These are phyloP conservation scores for Gamarada debralockiae DNA, from an alignment of 495 filamentous ascomycete genomes.

Conservation along the genomic window DNA sequence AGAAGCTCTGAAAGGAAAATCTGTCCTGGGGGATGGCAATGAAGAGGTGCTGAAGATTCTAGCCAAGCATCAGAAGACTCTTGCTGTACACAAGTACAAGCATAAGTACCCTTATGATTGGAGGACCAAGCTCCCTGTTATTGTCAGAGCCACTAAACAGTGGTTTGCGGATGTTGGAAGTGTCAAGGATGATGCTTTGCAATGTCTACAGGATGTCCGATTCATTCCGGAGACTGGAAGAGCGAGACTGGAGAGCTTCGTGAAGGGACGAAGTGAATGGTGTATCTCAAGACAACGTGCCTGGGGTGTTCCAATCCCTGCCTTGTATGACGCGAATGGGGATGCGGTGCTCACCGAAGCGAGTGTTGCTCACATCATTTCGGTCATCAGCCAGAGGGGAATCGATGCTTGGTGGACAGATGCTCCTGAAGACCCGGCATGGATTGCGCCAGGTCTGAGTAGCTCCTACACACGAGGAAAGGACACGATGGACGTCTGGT, in stretches of 20 bases:
- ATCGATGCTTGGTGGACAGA: conserved; percentile 95
- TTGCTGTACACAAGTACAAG: conserved; percentile 62
- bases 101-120: conserved; percentile 99
- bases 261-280: conserved; percentile 89
- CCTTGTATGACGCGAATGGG: conserved; percentile 70
- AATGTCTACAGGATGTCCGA: conserved; percentile 61
- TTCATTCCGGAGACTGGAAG: conserved; percentile 76
- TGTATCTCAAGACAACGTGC: conserved; percentile 97
- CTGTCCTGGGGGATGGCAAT: conserved; percentile 62
- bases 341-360: conserved; percentile 72
- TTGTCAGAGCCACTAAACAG: conserved; percentile 88
- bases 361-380: conserved; percentile 81
- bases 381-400: conserved; percentile 68
- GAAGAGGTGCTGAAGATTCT: conserved; percentile 65
- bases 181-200: conserved; percentile 69
- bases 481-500: conserved; percentile 99
- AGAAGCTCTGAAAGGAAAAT: conserved; percentile 52
- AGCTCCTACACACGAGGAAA: conserved; percentile 64
- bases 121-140: conserved; percentile 88
- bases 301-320: conserved; percentile 96
- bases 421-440: conserved; percentile 62
- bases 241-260: conserved; percentile 73
- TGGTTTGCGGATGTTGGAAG: conserved; percentile 92
- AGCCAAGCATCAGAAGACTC: conserved; percentile 41
- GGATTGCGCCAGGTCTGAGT: conserved; percentile 60